Conservation (phyloP, 345 rosid species). For the Raphanus sativus region DNA sequence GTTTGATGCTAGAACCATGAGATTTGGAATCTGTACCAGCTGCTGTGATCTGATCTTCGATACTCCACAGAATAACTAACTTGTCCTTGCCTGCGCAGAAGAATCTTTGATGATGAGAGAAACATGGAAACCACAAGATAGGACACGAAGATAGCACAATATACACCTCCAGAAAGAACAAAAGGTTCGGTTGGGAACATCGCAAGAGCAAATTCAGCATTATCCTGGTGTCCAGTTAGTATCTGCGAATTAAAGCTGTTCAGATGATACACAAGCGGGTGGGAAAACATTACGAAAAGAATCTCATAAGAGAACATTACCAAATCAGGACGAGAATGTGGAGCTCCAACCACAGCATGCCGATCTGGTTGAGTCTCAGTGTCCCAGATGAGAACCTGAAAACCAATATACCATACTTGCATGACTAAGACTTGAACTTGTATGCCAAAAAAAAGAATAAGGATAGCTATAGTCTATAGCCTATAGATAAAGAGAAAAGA, state of each 20-base stretch:
- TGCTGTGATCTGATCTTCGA: slow-evolving; percentile 79
- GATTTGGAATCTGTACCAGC: slow-evolving; percentile 55
- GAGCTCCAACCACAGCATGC: slow-evolving; percentile 87
- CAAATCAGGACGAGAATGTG: slow-evolving; percentile 87
- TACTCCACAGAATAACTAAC: slow-evolving; percentile 86
- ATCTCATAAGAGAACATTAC: slow-evolving; percentile 40
- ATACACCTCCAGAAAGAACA: slow-evolving; percentile 94
- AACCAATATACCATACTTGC: slow-evolving; percentile 19
- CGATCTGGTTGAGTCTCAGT: slow-evolving; percentile 90
- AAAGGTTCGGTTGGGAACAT: slow-evolving; percentile 90
- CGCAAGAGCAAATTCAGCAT: slow-evolving; percentile 98
- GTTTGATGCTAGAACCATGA: slow-evolving; percentile 61
- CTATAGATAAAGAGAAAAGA: neutral
- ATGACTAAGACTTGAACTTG: slow-evolving; percentile 16
- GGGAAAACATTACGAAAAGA: neutral
- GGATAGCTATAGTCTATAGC: too few relatives aligned
- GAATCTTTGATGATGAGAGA: slow-evolving; percentile 21
- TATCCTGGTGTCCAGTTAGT: slow-evolving; percentile 88
- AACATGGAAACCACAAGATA: slow-evolving; percentile 12
- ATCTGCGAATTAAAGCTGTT: slow-evolving; percentile 49
- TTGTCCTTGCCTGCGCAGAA: slow-evolving; percentile 77
- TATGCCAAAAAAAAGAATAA: too few relatives aligned
- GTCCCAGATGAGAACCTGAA: slow-evolving; percentile 94
- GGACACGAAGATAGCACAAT: neutral
- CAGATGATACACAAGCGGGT: slow-evolving; percentile 4